A percentile compares a stretch with the other conserved stretches of the same genome.
phyloP scores from a whole-genome alignment of 805 yeast species.

The Spathaspora girioi region DNA sequence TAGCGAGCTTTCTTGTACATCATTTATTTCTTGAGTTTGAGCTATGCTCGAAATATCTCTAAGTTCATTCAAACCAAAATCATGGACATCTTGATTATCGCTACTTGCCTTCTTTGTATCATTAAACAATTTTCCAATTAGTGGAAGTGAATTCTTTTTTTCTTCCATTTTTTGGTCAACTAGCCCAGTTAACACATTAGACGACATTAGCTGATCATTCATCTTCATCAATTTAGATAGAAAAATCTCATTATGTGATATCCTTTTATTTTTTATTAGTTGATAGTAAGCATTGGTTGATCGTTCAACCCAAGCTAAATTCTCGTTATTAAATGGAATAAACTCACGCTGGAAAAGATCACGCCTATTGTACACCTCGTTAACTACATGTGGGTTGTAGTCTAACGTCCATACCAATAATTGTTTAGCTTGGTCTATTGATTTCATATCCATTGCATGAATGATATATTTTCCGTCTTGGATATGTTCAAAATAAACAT shows the following conservation, averaged over 20 bases:
- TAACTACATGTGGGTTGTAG: constrained; percentile 23
- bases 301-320: not conserved
- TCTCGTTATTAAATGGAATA: constrained; percentile 11
- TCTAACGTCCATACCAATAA: constrained; percentile 37
- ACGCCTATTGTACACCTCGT: constrained; percentile 22
- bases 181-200: not conserved
- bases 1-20: too few species aligned
- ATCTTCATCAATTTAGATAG: not conserved
- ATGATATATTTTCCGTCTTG: not conserved
- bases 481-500: constrained; percentile 9
- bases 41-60: too few species aligned
- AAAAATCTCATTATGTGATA: not conserved
- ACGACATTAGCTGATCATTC: not conserved
- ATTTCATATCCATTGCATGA: constrained; percentile 21
- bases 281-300: not conserved
- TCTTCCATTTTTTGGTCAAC: not conserved
- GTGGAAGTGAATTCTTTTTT: not conserved
- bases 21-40: too few species aligned
- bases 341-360: constrained; percentile 21
- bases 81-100: too few species aligned
- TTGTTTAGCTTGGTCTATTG: constrained; percentile 34
- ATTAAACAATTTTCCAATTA: not conserved
- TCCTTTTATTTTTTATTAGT: not conserved
- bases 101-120: too few species aligned
- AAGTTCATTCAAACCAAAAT: too few species aligned